Evolutionary conservation across 1,139 yeast genomes (phyloP).

Genomic region (Zygosaccharomyces sapae): DNA sequence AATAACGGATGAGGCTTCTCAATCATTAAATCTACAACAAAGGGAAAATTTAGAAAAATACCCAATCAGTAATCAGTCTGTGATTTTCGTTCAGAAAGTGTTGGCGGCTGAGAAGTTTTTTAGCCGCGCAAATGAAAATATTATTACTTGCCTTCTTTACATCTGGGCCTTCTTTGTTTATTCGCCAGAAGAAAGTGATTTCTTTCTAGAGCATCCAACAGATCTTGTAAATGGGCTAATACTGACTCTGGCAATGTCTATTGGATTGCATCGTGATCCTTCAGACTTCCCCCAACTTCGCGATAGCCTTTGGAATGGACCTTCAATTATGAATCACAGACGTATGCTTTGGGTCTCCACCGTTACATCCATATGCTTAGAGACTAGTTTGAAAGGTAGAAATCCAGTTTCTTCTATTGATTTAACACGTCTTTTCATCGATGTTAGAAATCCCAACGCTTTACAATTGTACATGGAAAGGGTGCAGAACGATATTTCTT

Average conservation of each 20-base stretch:
- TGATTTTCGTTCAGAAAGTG: constrained; percentile 25
- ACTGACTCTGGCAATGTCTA: constrained; percentile 28
- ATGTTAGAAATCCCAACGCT: constrained; percentile 18
- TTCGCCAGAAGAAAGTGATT: constrained; percentile 36
- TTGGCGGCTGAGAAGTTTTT: constrained; percentile 30
- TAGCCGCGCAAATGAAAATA: constrained; percentile 34
- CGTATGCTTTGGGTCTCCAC: constrained; percentile 31
- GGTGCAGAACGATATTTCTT: constrained; percentile 23
- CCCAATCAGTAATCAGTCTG: constrained; percentile 27
- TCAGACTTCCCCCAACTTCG: constrained; percentile 24
- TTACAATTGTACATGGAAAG: constrained; percentile 21
- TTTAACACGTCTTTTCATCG: constrained; percentile 22
- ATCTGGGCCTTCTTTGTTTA: constrained; percentile 35
- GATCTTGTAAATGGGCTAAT: constrained; percentile 29
- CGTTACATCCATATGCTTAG: constrained; percentile 24
- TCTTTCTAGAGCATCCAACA: constrained; percentile 33
- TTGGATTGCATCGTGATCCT: constrained; percentile 36
- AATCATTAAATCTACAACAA: constrained; percentile 10
- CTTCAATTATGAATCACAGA: constrained; percentile 27
- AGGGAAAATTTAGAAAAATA: constrained; percentile 21
- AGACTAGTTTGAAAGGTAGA: constrained; percentile 30
- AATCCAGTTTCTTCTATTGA: constrained; percentile 18
- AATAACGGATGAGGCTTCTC: constrained; percentile 18
- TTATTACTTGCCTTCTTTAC: constrained; percentile 28
- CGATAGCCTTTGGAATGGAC: constrained; percentile 18